These are phyloP conservation scores for Ceratocystis cubensis DNA, from an alignment of 2,329 filamentous ascomycete species.

Conservation along the genomic window DNA sequence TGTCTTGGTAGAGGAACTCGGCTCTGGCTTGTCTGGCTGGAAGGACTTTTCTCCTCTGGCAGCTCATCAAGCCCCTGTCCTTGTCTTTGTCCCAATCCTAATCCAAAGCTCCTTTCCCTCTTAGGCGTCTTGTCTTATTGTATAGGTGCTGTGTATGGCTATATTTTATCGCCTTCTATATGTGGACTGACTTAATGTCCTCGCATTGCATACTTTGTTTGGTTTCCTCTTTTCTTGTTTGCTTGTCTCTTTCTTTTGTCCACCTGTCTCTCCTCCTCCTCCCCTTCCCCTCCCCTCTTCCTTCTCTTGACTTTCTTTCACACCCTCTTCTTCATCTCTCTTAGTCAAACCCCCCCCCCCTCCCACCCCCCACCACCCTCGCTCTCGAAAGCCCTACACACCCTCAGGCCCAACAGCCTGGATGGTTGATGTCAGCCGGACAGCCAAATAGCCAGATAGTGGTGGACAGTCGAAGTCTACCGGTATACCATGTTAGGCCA, in stretches of 20 bases:
- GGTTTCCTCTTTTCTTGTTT: constrained; percentile 5
- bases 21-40: neutral
- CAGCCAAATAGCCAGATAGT: neutral
- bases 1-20: neutral
- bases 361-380: neutral
- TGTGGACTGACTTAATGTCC: neutral
- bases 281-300: neutral
- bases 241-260: neutral
- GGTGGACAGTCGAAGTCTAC: neutral
- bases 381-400: neutral
- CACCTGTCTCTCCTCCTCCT: constrained; percentile 9
- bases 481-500: constrained; percentile 1
- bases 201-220: neutral
- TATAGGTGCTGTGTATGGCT: neutral
- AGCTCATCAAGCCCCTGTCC: constrained; percentile 1
- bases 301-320: neutral
- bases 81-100: neutral
- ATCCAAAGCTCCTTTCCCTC: neutral
- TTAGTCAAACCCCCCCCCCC: neutral
- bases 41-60: neutral
- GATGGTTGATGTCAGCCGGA: neutral
- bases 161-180: neutral
- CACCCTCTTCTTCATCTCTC: neutral
- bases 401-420: constrained; percentile 4
- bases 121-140: neutral